A percentile compares a stretch with the other conserved stretches of the same genome.
These are phyloP conservation scores for Rhodotorula sp. DNA, from an alignment of 1,284 basidiomycete genomes.

Conservation along the genomic window DNA sequence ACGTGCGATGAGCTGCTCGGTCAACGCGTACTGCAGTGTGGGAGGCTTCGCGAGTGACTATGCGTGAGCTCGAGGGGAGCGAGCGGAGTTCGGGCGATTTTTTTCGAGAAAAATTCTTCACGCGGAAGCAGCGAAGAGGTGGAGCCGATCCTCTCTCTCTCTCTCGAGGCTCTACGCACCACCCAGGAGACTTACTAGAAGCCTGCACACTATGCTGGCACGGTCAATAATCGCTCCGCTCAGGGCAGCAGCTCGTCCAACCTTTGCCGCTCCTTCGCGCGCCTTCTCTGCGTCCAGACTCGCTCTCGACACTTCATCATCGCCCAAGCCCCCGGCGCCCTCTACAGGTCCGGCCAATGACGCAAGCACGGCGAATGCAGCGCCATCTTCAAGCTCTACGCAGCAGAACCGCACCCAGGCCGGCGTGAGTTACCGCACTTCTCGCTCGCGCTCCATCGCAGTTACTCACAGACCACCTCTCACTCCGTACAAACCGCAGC, in stretches of 20 bases:
- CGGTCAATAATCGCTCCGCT: too few relatives aligned
- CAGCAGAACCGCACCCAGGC: conserved; percentile 20
- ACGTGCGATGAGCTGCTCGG: too few relatives aligned
- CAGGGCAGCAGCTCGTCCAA: too few relatives aligned
- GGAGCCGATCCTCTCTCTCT: too few relatives aligned
- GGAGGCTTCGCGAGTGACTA: too few relatives aligned
- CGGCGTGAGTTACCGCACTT: conserved; percentile 6
- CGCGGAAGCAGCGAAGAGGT: background rate
- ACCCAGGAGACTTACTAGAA: too few relatives aligned
- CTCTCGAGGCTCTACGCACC: too few relatives aligned
- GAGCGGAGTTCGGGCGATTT: background rate
- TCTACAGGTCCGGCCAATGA: background rate
- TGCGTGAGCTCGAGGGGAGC: background rate
- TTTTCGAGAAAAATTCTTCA: background rate
- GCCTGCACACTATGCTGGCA: too few relatives aligned
- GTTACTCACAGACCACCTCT: background rate
- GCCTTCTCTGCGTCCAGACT: background rate
- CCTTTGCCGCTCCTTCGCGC: background rate
- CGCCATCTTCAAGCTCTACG: conserved; percentile 5
- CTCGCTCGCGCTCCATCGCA: background rate
- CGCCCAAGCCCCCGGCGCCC: background rate
- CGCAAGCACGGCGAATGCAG: background rate
- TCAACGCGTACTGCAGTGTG: too few relatives aligned
- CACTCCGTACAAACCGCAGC: too few relatives aligned
- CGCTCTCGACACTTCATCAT: conserved; percentile 1